Base-by-base conservation (phyloP, 106 monocot species). In the Ottelia alismoides region DNA sequence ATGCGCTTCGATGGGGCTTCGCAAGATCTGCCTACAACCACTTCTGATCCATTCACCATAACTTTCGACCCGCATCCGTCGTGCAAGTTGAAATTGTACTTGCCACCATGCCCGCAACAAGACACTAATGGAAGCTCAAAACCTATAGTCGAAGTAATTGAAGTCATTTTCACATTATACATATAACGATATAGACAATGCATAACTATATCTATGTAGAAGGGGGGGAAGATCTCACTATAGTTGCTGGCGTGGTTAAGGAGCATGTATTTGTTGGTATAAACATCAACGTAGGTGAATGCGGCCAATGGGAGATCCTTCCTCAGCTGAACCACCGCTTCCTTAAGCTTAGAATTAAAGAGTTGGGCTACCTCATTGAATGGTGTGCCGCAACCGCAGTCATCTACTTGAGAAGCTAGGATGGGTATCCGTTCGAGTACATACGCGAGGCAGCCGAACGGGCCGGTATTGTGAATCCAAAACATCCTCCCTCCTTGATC, bases 381-480 rank as follows among this genome's bases (percentile, higher is more conserved):
- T 1, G 71, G 62, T 40, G 51, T 43, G 19, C 76, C 85, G 21
- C 96, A 96, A 16, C 96, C 88, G 26, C 30, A 19, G 2, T 6
- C n/a, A 27, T 96, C 88, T 1, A 79, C 61, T 30, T 76, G 43
- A 10, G 64, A 16, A 1, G 68, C 75, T 4, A 27, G 28, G 20
- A 66, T 3, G 0, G 74, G 71, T 3, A 82, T 21, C 3, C 67
- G 56, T 0, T 73, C 82, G 21, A 82, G 28, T 3, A 89, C 58
- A 30, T 89, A 89, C 0, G 96, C 76, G 2, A 96, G 76, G 64
- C 96, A 89, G 19, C 96, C 96, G 20, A 89, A 74, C 1, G 96
- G 96, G 20, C 96, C 88, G 0, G 96, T 89, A 67, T 82, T 89
- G 74, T 96, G 96, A 32, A 96, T 77, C 96, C 96, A 96, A 51